phyloP scores from a whole-genome alignment of 2,329 filamentous ascomycete genomes.

The Diplodia intermedia region DNA sequence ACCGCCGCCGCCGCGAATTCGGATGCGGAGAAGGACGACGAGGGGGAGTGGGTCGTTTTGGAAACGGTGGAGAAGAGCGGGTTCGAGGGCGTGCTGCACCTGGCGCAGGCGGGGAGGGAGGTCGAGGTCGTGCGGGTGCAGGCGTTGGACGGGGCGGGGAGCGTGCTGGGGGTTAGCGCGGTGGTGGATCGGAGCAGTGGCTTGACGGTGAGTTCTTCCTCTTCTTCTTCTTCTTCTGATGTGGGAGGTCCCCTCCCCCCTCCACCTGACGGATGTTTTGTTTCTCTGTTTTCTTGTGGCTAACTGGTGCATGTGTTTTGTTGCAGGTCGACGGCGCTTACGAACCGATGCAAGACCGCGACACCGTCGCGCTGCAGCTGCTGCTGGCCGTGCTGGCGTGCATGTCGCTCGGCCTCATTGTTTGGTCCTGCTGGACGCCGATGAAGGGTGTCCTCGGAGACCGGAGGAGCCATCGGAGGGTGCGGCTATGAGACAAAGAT shows the following conservation, averaged over 20 bases:
- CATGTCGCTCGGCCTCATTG: conserved; percentile 7
- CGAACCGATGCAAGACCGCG: conserved; percentile 12
- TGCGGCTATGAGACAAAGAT: not conserved
- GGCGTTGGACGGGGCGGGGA: conserved; percentile 18
- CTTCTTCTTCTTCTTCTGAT: too few relatives aligned
- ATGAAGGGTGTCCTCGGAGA: too few relatives aligned
- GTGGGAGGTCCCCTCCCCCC: too few relatives aligned
- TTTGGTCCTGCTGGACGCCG: conserved; percentile 6
- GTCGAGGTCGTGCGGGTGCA: not conserved
- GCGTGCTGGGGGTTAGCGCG: conserved; percentile 4
- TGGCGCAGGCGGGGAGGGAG: not conserved
- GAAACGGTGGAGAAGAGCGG: conserved; percentile 41
- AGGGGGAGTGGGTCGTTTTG: conserved; percentile 56
- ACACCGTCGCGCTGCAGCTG: conserved; percentile 15
- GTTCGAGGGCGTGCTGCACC: conserved; percentile 20
- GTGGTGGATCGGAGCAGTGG: conserved; percentile 19
- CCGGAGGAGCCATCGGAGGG: not conserved
- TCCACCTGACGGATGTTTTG: too few relatives aligned
- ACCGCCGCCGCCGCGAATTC: not conserved
- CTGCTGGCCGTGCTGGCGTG: conserved; percentile 11
- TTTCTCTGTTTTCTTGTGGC: not conserved
- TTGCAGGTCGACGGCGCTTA: conserved; percentile 9
- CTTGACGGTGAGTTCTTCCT: conserved; percentile 10
- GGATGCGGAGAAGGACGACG: not conserved
- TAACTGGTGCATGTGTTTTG: not conserved